These are phyloP conservation scores for Candida krabiensis DNA, from an alignment of 805 yeast genomes.

Conservation along the genomic window DNA sequence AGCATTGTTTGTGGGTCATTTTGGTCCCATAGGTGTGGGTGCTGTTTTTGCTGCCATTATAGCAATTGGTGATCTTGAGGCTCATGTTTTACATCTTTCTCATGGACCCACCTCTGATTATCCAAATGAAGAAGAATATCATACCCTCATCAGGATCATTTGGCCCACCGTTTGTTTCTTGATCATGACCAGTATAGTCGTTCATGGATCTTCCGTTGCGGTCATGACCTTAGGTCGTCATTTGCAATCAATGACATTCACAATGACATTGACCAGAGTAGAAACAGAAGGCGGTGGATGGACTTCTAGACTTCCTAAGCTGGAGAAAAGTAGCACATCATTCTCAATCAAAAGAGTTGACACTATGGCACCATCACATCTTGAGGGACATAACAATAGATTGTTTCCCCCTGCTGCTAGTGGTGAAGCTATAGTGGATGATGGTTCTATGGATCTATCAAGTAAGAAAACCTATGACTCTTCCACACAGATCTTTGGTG, in stretches of 20 bases:
- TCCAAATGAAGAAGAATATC: constrained; percentile 27
- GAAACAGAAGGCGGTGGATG: constrained; percentile 75
- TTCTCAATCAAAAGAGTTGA: constrained; percentile 83
- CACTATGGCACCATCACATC: constrained; percentile 46
- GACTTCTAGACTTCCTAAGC: constrained; percentile 82
- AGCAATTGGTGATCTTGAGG: constrained; percentile 35
- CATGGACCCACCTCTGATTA: constrained; percentile 34
- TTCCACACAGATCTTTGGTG: background rate
- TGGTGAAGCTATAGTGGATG: constrained; percentile 14
- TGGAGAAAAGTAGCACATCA: constrained; percentile 70
- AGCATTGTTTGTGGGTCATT: constrained; percentile 70
- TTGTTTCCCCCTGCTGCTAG: constrained; percentile 3
- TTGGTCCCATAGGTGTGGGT: constrained; percentile 69
- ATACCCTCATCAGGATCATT: constrained; percentile 33
- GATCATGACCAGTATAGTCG: constrained; percentile 54
- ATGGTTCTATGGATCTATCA: background rate
- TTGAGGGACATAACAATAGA: constrained; percentile 6
- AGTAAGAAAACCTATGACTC: constrained; percentile 17
- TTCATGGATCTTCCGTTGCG: constrained; percentile 62
- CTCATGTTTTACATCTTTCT: constrained; percentile 37
- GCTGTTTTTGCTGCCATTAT: constrained; percentile 37
- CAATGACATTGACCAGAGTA: constrained; percentile 82
- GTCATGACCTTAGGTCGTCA: constrained; percentile 74
- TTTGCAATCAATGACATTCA: constrained; percentile 86
- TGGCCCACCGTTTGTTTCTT: constrained; percentile 58